phyloP scores from a whole-genome alignment of 352 stramenopile species.

The Globisporangium irregulare region DNA sequence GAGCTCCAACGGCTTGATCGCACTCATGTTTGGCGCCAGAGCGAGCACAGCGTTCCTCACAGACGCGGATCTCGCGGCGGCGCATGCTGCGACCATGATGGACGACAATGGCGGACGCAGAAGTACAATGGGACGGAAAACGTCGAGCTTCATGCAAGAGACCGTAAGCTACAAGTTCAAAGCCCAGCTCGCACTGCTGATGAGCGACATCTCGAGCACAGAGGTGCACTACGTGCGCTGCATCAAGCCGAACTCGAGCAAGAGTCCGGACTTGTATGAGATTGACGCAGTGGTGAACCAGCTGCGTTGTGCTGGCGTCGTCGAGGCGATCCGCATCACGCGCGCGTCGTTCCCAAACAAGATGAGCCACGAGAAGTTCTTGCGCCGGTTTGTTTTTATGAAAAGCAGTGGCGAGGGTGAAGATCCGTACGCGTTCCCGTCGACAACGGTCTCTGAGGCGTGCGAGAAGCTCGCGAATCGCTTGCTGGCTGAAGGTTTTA shows the following conservation, averaged over 20 bases:
- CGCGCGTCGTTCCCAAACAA: conserved; percentile 91
- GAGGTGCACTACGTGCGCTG: conserved; percentile 89
- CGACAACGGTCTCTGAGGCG: conserved; percentile 56
- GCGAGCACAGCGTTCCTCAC: conserved; percentile 51
- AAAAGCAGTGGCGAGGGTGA: conserved; percentile 27
- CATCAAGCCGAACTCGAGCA: conserved; percentile 89
- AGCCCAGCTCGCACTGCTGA: conserved; percentile 78
- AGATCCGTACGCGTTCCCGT: conserved; percentile 17
- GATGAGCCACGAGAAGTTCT: conserved; percentile 89
- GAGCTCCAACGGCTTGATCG: conserved; percentile 73
- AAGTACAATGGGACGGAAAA: conserved; percentile 54
- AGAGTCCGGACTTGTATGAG: conserved; percentile 81
- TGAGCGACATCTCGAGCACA: conserved; percentile 84
- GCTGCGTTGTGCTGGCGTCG: conserved; percentile 85
- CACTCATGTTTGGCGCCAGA: conserved; percentile 62
- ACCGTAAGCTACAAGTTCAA: conserved; percentile 91
- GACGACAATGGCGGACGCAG: conserved; percentile 31
- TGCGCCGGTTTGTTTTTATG: conserved; percentile 80
- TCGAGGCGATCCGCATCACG: conserved; percentile 90
- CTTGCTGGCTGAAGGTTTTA: conserved; percentile 50
- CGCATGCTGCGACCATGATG: conserved; percentile 46
- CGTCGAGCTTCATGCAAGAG: conserved; percentile 84
- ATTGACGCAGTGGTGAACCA: conserved; percentile 83
- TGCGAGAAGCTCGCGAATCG: conserved; percentile 56
- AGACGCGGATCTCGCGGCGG: conserved; percentile 56